Percentiles rank a stretch among this genome's conserved stretches.
These are phyloP conservation scores for Amanita pseudoporphyria DNA, from an alignment of 768 basidiomycete genomes.

Conservation along the genomic window DNA sequence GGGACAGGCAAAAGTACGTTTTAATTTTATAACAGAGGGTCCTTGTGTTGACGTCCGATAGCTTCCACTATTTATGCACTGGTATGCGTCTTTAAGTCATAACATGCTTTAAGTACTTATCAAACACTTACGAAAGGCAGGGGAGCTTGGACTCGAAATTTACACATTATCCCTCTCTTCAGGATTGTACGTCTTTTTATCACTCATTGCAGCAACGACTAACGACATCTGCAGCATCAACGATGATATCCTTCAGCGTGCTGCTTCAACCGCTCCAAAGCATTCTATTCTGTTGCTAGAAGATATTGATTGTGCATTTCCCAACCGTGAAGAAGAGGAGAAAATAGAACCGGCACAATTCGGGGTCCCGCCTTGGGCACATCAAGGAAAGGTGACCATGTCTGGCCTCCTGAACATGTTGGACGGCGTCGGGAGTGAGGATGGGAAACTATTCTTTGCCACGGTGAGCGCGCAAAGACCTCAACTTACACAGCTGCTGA, in stretches of 20 bases:
- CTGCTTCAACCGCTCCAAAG: constrained; percentile 38
- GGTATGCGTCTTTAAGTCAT: constrained; percentile 14
- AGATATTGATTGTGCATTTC: constrained; percentile 54
- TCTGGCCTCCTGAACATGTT: constrained; percentile 49
- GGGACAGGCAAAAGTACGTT: constrained; percentile 50
- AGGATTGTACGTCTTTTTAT: constrained; percentile 25
- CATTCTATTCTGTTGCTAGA: constrained; percentile 47
- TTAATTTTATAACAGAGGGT: constrained; percentile 2
- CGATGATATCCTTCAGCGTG: constrained; percentile 37
- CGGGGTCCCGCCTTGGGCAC: background rate
- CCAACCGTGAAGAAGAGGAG: constrained; percentile 33
- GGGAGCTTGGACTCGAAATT: constrained; percentile 77
- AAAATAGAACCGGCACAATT: constrained; percentile 10
- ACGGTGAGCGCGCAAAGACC: constrained; percentile 27
- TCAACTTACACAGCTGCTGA: background rate
- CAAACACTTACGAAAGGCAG: constrained; percentile 21
- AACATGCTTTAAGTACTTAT: constrained; percentile 2
- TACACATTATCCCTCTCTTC: constrained; percentile 50
- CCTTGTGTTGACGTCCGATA: constrained; percentile 29
- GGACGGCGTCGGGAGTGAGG: constrained; percentile 52
- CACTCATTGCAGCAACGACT: background rate
- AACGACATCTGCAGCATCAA: constrained; percentile 28
- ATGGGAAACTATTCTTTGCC: constrained; percentile 52
- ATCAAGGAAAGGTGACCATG: constrained; percentile 31
- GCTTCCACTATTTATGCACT: constrained; percentile 47